Base-by-base conservation (phyloP, 306 rosid species). In the Glycine soja region DNA sequence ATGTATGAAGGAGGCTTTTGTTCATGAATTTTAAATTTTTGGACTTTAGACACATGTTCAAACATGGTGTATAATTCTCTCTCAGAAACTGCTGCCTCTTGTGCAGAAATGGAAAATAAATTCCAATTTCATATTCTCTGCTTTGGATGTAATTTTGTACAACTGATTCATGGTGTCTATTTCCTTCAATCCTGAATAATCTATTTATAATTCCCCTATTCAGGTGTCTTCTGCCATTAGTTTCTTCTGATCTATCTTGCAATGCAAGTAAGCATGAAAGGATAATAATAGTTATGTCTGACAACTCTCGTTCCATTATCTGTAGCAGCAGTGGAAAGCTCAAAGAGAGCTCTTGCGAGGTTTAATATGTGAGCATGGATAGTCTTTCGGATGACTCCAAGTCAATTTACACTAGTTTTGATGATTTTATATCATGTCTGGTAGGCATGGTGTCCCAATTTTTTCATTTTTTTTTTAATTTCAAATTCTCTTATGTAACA, bases 301-400 rank as follows among this genome's bases (percentile, higher is more conserved):
- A 70, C 85, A 52, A 79, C 62, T 19, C 42, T 63, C 5, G 13
- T 54, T 75, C 46, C 73, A 46, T 8, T 83, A 70, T 63, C 52
- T 62, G 40, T 72, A 85, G 61, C 89, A 86, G 92, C 80, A 15
- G 10, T 47, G 48, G 76, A 62, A 24, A 66, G 79, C 80, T 66
- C 82, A 68, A 51, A 89, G 65, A 75, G 65, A 40, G 67, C 12
- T 84, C 87, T 83, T 70, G 88, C 38, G 83, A 71, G 48, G 82
- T 77, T 76, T 81, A 81, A 62, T 79, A 76, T 62, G 5, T 50
- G 12, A 91, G 90, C 10, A 87, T 93, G 12, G 50, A 77, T 38
- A 54, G 50, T 46, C n/a, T 65, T 72, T 30, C 30, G 56, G 73
- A 13, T 67, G 53, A 13, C 19, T 18, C 43, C n/a, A 38, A 45